A percentile compares a stretch with the other conserved stretches of the same genome.
phyloP scores from a whole-genome alignment of 768 basidiomycete genomes.

The Pluteus cervinus region DNA sequence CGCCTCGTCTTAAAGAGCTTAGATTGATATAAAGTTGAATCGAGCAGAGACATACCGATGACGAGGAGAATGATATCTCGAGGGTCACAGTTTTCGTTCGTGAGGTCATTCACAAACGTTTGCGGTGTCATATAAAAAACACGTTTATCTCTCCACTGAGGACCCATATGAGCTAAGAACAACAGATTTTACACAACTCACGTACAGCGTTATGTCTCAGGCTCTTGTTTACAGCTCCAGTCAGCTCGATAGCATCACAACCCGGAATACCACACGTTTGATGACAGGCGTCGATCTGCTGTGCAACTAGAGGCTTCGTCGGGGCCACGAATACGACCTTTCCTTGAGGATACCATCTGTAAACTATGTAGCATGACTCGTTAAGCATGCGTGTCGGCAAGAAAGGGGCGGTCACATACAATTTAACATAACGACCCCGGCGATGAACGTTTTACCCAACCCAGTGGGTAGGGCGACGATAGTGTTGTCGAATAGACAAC shows the following conservation, averaged over 20 bases:
- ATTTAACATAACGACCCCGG: conserved; percentile 94
- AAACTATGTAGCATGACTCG: conserved; percentile 42
- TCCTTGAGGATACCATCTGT: conserved; percentile 88
- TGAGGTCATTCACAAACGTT: conserved; percentile 85
- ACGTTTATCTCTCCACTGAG: conserved; percentile 74
- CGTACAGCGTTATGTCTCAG: conserved; percentile 56
- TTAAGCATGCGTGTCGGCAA: background rate
- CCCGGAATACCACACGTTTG: conserved; percentile 91
- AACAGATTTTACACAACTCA: conserved; percentile 25
- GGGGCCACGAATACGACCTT: conserved; percentile 95
- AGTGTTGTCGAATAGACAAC: conserved; percentile 86
- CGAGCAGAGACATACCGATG: conserved; percentile 48
- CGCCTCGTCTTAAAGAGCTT: conserved; percentile 69
- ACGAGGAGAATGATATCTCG: conserved; percentile 82
- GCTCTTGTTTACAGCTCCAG: conserved; percentile 58
- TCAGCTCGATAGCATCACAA: conserved; percentile 78
- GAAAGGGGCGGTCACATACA: conserved; percentile 37
- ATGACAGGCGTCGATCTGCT: conserved; percentile 93
- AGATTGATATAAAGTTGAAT: conserved; percentile 3
- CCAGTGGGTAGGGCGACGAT: conserved; percentile 94
- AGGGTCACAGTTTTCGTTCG: conserved; percentile 66
- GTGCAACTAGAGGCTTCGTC: conserved; percentile 92
- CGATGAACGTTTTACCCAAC: conserved; percentile 96
- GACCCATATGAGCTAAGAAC: background rate
- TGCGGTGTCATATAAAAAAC: conserved; percentile 97